Conservation (phyloP, 2,329 filamentous ascomycete species). For the Calonectria hongkongensis region DNA sequence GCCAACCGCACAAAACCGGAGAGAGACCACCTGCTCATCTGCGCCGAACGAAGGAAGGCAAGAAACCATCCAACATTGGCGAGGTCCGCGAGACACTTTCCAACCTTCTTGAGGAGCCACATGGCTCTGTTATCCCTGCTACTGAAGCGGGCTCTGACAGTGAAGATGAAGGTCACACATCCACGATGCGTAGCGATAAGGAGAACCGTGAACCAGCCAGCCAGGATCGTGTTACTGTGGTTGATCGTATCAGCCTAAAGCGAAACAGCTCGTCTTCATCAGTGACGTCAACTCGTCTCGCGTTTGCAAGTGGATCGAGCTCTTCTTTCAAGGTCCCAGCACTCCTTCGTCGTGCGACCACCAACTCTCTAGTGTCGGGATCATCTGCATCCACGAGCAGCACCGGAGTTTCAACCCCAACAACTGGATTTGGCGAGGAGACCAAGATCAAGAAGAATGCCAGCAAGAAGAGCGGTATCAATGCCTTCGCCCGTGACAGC, state of each 20-base stretch:
- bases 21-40: conserved; percentile 75
- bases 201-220: conserved; percentile 67
- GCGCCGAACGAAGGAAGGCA: conserved; percentile 76
- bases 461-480: conserved; percentile 76
- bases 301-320: conserved; percentile 71
- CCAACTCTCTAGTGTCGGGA: conserved; percentile 72
- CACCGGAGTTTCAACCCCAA: conserved; percentile 58
- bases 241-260: conserved; percentile 85
- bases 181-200: conserved; percentile 64
- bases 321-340: conserved; percentile 80
- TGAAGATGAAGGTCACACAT: conserved; percentile 63
- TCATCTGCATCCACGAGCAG: conserved; percentile 58
- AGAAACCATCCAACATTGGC: conserved; percentile 83
- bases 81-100: conserved; percentile 91
- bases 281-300: conserved; percentile 66
- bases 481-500: conserved; percentile 76
- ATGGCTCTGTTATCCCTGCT: conserved; percentile 69
- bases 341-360: conserved; percentile 84
- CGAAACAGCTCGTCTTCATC: conserved; percentile 67
- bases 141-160: conserved; percentile 60
- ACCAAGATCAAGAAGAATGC: conserved; percentile 77
- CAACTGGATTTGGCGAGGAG: conserved; percentile 67
- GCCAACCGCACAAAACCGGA: conserved; percentile 67
- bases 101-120: conserved; percentile 84
- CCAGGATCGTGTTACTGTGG: conserved; percentile 67